Evolutionary conservation across 306 rosid species (phyloP).

Genomic region (Delonix regia): DNA sequence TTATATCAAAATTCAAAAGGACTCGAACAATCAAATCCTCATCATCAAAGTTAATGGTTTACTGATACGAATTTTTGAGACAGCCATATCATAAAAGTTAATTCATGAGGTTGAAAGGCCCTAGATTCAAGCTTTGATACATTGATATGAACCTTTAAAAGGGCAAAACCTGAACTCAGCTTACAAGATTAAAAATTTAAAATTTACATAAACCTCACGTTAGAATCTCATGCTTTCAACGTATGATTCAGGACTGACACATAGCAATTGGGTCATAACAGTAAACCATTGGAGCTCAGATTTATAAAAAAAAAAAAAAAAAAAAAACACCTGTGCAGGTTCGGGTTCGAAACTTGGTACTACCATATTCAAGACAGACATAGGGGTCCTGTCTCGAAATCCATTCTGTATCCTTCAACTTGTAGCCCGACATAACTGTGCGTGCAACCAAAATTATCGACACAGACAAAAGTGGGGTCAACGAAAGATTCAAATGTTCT

Average conservation of each 20-base stretch:
- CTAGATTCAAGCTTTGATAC: no score
- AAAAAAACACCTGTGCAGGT: slow-evolving; percentile 63
- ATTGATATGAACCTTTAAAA: no score
- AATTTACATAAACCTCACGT: no score
- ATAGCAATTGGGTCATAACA: background rate
- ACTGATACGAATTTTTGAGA: background rate
- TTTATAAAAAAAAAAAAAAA: background rate
- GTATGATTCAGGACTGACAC: background rate
- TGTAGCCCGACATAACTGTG: slow-evolving; percentile 70
- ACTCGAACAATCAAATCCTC: background rate
- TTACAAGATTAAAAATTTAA: no score
- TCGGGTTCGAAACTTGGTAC: slow-evolving; percentile 68
- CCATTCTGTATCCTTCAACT: slow-evolving; percentile 88
- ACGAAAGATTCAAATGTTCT: background rate
- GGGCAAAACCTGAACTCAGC: no score
- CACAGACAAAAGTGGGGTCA: background rate
- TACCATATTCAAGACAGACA: slow-evolving; percentile 74
- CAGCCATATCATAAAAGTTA: no score
- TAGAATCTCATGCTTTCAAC: background rate
- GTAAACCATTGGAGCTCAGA: background rate
- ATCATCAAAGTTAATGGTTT: background rate
- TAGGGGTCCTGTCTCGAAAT: slow-evolving; percentile 86
- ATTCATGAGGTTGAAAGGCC: no score
- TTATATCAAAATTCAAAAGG: slow-evolving; percentile 9
- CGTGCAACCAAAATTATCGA: background rate